These are phyloP conservation scores for Furcasterigmium furcatum DNA, from an alignment of 2,329 filamentous ascomycete species.

Conservation along the genomic window DNA sequence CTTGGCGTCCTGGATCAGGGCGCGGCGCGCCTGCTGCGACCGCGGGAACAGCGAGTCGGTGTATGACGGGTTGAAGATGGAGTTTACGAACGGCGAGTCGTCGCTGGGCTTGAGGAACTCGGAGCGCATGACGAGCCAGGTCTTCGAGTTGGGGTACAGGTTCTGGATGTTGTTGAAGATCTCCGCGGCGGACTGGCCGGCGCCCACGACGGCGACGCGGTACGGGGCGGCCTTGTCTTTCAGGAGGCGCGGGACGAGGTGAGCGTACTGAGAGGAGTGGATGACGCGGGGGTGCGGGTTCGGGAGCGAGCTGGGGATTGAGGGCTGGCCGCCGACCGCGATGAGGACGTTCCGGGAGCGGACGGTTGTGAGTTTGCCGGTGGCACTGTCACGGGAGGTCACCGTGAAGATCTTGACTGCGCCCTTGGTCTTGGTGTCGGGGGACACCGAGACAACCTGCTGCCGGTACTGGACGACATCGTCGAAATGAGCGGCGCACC, in stretches of 20 bases:
- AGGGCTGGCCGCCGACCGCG: conserved; percentile 59
- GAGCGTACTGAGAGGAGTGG: conserved; percentile 85
- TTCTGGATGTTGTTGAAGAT: conserved; percentile 87
- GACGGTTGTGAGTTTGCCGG: conserved; percentile 49
- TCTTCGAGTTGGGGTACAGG: conserved; percentile 77
- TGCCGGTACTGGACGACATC: conserved; percentile 70
- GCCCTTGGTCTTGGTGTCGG: conserved; percentile 33
- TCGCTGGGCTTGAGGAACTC: conserved; percentile 86
- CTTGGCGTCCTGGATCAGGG: conserved; percentile 64
- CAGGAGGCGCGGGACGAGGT: conserved; percentile 58
- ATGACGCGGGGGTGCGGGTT: conserved; percentile 69
- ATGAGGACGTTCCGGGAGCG: conserved; percentile 63
- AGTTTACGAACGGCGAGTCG: conserved; percentile 95
- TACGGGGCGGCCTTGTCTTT: conserved; percentile 54
- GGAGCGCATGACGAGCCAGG: conserved; percentile 75
- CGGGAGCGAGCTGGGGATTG: conserved; percentile 68
- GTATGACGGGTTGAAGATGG: conserved; percentile 83
- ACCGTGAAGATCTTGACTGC: conserved; percentile 66
- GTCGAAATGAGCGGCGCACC: conserved; percentile 82
- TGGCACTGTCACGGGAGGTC: conserved; percentile 57
- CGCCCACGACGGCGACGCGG: conserved; percentile 80
- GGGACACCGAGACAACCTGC: conserved; percentile 71
- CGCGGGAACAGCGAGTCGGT: conserved; percentile 75
- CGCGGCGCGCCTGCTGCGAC: conserved; percentile 57
- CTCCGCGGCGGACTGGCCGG: conserved; percentile 90